Conservation (phyloP, 108 stramenopile genomes). For the Nannochloropsis salina region DNA sequence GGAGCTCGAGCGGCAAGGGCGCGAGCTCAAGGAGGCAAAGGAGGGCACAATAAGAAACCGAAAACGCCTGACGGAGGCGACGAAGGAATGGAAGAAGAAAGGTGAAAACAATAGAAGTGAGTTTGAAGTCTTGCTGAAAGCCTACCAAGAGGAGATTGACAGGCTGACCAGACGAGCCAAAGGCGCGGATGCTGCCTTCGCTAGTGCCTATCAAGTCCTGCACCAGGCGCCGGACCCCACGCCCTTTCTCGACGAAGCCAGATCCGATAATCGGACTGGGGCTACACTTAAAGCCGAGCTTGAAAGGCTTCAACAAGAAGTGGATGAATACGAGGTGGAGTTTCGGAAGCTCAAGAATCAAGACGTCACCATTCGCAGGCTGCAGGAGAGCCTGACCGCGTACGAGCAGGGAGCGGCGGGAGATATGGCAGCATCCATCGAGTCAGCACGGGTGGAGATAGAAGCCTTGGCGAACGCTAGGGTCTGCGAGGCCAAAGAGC, state of each 20-base stretch:
- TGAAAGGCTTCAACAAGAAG: conserved; percentile 45
- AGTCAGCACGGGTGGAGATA: conserved; percentile 21
- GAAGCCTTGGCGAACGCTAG: conserved; percentile 30
- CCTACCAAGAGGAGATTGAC: conserved; percentile 55
- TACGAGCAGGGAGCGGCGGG: conserved; percentile 38
- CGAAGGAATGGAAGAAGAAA: conserved; percentile 50
- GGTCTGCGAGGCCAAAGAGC: conserved; percentile 33
- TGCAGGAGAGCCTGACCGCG: conserved; percentile 42
- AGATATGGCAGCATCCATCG: conserved; percentile 36
- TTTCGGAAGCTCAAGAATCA: conserved; percentile 55
- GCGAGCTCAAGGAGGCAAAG: conserved; percentile 48
- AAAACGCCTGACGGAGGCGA: conserved; percentile 47
- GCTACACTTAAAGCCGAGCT: conserved; percentile 43
- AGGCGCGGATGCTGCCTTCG: conserved; percentile 41
- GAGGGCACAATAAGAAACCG: conserved; percentile 39
- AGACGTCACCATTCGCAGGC: conserved; percentile 50
- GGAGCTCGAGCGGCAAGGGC: conserved; percentile 26
- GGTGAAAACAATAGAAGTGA: conserved; percentile 7
- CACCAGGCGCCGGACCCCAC: conserved; percentile 53
- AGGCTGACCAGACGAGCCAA: conserved; percentile 35
- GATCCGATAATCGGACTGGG: conserved; percentile 26
- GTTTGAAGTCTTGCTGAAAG: conserved; percentile 45
- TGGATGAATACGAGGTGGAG: conserved; percentile 50
- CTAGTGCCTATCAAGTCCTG: conserved; percentile 42
- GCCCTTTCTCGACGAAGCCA: conserved; percentile 29